Percentiles rank a stretch among this genome's conserved stretches.
phyloP scores from a whole-genome alignment of 2,329 filamentous ascomycete genomes.

The Verticillium tricorpus region DNA sequence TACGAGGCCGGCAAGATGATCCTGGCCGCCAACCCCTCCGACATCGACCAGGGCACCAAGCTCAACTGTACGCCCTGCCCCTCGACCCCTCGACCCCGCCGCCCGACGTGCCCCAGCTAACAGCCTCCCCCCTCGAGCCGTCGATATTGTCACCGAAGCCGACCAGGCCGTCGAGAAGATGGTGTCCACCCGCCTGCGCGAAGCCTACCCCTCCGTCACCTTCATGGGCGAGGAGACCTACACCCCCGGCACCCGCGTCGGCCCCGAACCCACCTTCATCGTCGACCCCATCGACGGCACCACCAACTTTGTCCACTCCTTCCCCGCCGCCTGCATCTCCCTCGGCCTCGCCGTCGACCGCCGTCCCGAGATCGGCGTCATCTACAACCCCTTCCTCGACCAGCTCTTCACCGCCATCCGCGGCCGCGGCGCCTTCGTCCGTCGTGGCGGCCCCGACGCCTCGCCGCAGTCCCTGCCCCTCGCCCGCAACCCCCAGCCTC shows the following conservation, averaged over 20 bases:
- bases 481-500: constrained; percentile 43
- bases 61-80: constrained; percentile 50
- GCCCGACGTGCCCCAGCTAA: background rate
- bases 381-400: constrained; percentile 75
- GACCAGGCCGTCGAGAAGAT: constrained; percentile 62
- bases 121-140: constrained; percentile 36
- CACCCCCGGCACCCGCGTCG: constrained; percentile 59
- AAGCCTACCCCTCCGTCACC: constrained; percentile 49
- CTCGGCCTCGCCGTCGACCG: constrained; percentile 65
- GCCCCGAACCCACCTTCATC: constrained; percentile 67
- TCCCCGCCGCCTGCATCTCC: constrained; percentile 71
- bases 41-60: constrained; percentile 55
- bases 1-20: constrained; percentile 63
- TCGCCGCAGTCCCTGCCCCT: constrained; percentile 35
- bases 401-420: constrained; percentile 65
- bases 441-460: constrained; percentile 31
- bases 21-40: constrained; percentile 53
- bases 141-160: constrained; percentile 65
- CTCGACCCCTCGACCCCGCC: background rate
- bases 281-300: constrained; percentile 81
- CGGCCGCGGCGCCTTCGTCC: constrained; percentile 61
- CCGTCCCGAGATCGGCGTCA: constrained; percentile 63
- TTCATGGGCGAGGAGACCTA: constrained; percentile 79
- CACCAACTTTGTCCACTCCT: constrained; percentile 75
- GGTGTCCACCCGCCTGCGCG: constrained; percentile 48